These are phyloP conservation scores for Beta corolliflora DNA, from an alignment of 179 eudicot species.

Conservation along the genomic window DNA sequence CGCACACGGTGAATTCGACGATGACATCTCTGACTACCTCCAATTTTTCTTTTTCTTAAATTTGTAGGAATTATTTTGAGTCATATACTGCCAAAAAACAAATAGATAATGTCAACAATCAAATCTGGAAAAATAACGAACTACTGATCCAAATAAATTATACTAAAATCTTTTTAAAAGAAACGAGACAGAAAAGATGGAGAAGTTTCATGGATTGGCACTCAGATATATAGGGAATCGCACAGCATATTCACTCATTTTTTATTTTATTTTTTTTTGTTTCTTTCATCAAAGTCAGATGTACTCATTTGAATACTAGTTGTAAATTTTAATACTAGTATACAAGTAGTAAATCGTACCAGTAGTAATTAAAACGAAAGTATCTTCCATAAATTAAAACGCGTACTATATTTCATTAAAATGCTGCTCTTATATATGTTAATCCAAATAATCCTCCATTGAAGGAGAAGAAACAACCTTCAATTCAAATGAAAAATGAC, in stretches of 20 bases:
- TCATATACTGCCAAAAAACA: slow-evolving; percentile 9
- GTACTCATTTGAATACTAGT: not conserved
- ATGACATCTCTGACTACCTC: slow-evolving; percentile 43
- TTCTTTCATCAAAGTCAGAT: not conserved
- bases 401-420: too few relatives aligned
- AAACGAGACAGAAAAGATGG: not conserved
- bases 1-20: slow-evolving; percentile 83
- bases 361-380: too few relatives aligned
- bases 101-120: not conserved
- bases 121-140: slow-evolving; percentile 13
- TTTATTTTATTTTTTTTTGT: not conserved
- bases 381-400: too few relatives aligned
- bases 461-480: too few relatives aligned
- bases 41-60: too few relatives aligned
- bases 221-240: slow-evolving; percentile 13
- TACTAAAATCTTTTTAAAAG: not conserved
- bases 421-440: too few relatives aligned
- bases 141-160: not conserved
- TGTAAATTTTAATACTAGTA: too few relatives aligned
- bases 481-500: too few relatives aligned
- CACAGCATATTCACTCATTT: slow-evolving; percentile 12
- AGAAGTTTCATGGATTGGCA: slow-evolving; percentile 20
- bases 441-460: too few relatives aligned
- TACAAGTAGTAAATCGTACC: too few relatives aligned
- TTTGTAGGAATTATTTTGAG: too few relatives aligned